Evolutionary conservation across 2,329 filamentous ascomycete species (phyloP), one percentile per base, ranked within the genome.

Genomic region (Septoria linicola): DNA sequence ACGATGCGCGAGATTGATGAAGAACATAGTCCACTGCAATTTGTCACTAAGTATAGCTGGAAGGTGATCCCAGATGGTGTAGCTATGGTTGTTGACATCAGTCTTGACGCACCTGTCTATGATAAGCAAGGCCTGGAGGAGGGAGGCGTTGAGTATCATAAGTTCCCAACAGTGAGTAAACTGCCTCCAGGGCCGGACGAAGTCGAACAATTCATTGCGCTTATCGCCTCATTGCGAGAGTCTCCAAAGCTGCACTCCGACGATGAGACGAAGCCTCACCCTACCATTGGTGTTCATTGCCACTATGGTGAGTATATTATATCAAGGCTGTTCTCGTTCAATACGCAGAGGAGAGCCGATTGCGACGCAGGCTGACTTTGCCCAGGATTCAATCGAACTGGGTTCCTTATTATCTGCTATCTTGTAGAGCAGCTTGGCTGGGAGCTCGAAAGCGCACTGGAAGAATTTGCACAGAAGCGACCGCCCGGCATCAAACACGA

Each of bases 91-190:
- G 80, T 97, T 46, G 92, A 97, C 67, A 96, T 97, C 63, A 90
- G 85, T 55, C 90, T 95, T 63, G 90, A 95, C 62, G 85, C 83
- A 54, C 92, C 92, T 0, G 89, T 96, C 1, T 97, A 97, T 69
- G 87, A 95, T 63, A 87, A 90, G 0, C 63, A 72, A 41, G 73
- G 72, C 1, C 64, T 78, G 1, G 71, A 73, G 49, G 66, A 68
- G 3, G 72, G 68, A 10, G 73, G 73, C 1, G 72, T 78, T 19
- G 61, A 66, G 5, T 77, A 78, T 65, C 82, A 89, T 73, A 96
- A 96, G 67, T 90, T 93, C 60, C 87, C 91, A 0, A 96, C 91
- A 0, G 87, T 96, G 3, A 93, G 88, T 19, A 97, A 97, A 70
- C 83, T 95, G 8, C 91, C 91, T 0, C 92, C 92, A 0, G 80